phyloP scores from a whole-genome alignment of 345 rosid species.

The Angophora floribunda region DNA sequence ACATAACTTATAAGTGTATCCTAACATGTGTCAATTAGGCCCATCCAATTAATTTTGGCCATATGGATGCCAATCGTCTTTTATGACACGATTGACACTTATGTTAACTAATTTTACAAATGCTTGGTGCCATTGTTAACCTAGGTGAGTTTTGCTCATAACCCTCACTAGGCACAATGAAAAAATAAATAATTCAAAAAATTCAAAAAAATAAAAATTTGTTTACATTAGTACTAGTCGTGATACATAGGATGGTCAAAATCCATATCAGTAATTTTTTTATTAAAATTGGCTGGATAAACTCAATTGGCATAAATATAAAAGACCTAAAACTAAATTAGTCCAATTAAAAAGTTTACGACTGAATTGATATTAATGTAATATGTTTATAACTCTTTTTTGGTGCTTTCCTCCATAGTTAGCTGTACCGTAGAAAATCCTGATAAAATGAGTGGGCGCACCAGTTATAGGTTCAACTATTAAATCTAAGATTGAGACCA shows the following conservation, averaged over 20 bases:
- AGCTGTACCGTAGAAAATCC: neutral
- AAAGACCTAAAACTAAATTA: rapidly evolving
- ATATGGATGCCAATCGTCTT: rapidly evolving
- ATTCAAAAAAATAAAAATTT: rapidly evolving
- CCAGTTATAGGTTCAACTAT: neutral
- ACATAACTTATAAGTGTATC: too few relatives aligned
- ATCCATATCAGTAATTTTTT: rapidly evolving
- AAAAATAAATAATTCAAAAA: neutral
- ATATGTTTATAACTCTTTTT: neutral
- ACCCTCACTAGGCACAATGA: neutral
- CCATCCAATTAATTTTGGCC: rapidly evolving
- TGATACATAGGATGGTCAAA: rapidly evolving
- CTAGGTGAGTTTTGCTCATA: too few relatives aligned
- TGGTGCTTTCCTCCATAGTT: neutral
- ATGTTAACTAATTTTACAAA: too few relatives aligned
- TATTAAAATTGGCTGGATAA: rapidly evolving
- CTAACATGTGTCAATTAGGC: too few relatives aligned
- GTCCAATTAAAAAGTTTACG: too few relatives aligned
- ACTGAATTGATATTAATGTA: too few relatives aligned
- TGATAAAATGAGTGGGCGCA: neutral
- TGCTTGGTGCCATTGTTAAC: too few relatives aligned
- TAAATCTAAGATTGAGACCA: neutral
- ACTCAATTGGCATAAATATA: rapidly evolving
- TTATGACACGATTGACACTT: rapidly evolving
- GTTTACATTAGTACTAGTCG: rapidly evolving